Percentiles rank a stretch among this genome's conserved stretches.
These are phyloP conservation scores for Aspergillus tamarii DNA, from an alignment of 2,329 filamentous ascomycete species.

Conservation along the genomic window DNA sequence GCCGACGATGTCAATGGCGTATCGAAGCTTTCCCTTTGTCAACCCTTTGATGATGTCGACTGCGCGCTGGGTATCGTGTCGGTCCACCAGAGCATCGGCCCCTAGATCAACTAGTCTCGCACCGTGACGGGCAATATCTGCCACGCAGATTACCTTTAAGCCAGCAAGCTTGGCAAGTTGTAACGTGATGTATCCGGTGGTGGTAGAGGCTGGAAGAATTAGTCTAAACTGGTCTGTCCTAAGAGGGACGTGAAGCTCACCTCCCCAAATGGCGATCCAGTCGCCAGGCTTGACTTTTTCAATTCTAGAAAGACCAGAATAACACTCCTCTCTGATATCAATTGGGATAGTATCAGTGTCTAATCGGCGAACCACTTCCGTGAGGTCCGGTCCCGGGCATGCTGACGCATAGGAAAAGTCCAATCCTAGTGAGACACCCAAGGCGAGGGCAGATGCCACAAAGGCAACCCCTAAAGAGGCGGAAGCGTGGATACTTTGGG, in stretches of 20 bases:
- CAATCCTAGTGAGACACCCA: conserved; percentile 71
- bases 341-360: conserved; percentile 55
- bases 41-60: conserved; percentile 65
- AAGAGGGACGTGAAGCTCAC: conserved; percentile 36
- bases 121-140: conserved; percentile 70
- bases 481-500: conserved; percentile 57
- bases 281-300: conserved; percentile 65
- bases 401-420: conserved; percentile 55
- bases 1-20: conserved; percentile 70
- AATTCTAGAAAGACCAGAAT: conserved; percentile 54
- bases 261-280: conserved; percentile 76
- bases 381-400: conserved; percentile 62
- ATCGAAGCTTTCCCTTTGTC: conserved; percentile 62
- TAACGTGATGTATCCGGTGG: conserved; percentile 67
- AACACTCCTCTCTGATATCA: conserved; percentile 67
- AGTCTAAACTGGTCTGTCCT: conserved; percentile 13
- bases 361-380: conserved; percentile 53
- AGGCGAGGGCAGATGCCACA: conserved; percentile 67
- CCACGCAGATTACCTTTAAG: conserved; percentile 66
- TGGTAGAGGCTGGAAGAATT: conserved; percentile 61
- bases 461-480: conserved; percentile 72
- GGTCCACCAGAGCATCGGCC: conserved; percentile 70
- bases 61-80: conserved; percentile 66
- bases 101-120: conserved; percentile 56
- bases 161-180: conserved; percentile 71